Percentiles rank a stretch among this genome's conserved stretches.
Evolutionary conservation across 108 stramenopile genomes (phyloP).

Genomic region (Epithemia pelagica): DNA sequence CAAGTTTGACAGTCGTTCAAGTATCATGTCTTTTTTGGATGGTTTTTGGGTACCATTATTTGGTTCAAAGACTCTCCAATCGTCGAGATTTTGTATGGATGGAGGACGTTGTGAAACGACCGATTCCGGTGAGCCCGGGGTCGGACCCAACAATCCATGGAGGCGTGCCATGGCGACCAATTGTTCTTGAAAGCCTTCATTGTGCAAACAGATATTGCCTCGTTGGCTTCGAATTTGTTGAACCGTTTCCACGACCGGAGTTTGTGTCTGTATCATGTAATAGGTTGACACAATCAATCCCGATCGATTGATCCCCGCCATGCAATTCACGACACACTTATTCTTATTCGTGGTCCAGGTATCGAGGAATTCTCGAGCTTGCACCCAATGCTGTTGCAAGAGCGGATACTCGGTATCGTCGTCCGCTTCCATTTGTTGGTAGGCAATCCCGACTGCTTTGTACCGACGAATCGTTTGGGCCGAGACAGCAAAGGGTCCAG

Average conservation of each 20-base stretch:
- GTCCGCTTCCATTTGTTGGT: conserved; percentile 8
- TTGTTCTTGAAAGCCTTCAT: conserved; percentile 16
- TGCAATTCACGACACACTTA: conserved; percentile 16
- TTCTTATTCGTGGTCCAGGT: not conserved
- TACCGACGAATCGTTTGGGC: not conserved
- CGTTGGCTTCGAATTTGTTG: conserved; percentile 8
- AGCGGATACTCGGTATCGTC: conserved; percentile 14
- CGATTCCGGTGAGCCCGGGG: not conserved
- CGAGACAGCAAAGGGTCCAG: conserved; percentile 2
- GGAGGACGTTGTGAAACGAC: not conserved
- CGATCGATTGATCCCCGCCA: conserved; percentile 18
- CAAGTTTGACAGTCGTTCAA: not conserved
- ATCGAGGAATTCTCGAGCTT: conserved; percentile 9
- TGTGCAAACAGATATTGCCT: conserved; percentile 7
- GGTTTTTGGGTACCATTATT: too few relatives aligned
- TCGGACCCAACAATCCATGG: conserved; percentile 6
- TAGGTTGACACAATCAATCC: conserved; percentile 11
- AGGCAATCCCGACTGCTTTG: conserved; percentile 5
- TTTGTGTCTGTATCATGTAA: conserved; percentile 10
- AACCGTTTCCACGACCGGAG: conserved; percentile 14
- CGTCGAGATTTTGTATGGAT: not conserved
- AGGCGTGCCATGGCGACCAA: conserved; percentile 12
- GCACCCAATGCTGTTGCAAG: conserved; percentile 11
- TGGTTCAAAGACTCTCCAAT: not conserved
- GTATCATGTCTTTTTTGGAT: too few relatives aligned